These are phyloP conservation scores for Silene uniflora DNA, from an alignment of 148 eudicot species.

Conservation along the genomic window DNA sequence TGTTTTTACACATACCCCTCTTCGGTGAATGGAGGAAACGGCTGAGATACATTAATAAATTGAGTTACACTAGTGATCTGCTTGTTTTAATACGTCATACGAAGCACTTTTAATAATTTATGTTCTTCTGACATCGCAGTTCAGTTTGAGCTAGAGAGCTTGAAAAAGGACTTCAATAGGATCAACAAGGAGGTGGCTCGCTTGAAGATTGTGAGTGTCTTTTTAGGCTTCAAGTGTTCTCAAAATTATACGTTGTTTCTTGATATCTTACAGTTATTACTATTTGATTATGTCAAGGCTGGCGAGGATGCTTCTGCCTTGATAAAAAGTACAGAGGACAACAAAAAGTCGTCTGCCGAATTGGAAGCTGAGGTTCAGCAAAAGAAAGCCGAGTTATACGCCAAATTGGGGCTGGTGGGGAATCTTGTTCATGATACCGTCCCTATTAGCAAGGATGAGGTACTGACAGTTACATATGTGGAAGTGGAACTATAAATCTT, in stretches of 20 bases:
- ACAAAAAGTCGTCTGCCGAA: conserved; percentile 39
- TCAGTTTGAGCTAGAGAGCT: conserved; percentile 68
- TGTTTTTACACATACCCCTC: background rate
- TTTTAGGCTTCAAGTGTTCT: background rate
- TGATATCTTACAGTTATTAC: conserved; percentile 6
- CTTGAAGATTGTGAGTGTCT: conserved; percentile 63
- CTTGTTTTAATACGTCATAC: too few species aligned
- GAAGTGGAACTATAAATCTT: too few species aligned
- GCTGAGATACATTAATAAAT: background rate
- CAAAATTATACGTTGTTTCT: background rate
- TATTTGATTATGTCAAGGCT: conserved; percentile 35
- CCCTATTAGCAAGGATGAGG: conserved; percentile 81
- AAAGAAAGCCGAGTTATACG: conserved; percentile 46
- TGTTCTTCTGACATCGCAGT: conserved; percentile 30
- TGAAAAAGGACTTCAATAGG: conserved; percentile 65
- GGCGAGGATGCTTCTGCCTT: conserved; percentile 60
- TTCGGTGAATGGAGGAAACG: background rate
- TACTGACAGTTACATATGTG: conserved; percentile 13
- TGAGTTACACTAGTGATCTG: background rate
- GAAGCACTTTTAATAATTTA: background rate
- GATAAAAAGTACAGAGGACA: conserved; percentile 63
- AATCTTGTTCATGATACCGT: conserved; percentile 94
- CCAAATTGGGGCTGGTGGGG: conserved; percentile 63
- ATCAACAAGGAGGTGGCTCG: conserved; percentile 59
- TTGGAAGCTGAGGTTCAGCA: conserved; percentile 71